Evolutionary conservation across 1,284 basidiomycete genomes (phyloP), one percentile per base, ranked within the genome.

Genomic region (Rhodotorula sp.): DNA sequence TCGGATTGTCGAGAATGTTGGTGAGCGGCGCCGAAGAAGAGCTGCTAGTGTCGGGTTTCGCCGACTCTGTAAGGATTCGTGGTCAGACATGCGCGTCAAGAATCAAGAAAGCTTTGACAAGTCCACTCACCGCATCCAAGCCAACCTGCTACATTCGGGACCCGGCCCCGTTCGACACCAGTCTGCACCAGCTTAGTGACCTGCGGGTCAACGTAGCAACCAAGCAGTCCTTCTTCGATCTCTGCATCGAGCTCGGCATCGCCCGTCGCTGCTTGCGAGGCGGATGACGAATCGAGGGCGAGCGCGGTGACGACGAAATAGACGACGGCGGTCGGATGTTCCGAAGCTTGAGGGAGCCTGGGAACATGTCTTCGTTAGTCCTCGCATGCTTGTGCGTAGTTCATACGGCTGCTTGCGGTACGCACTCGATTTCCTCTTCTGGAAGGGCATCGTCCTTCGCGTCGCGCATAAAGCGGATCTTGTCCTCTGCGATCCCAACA

Each of bases 301-400:
- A 97, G 81, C 65, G 89, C 87, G 15, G 91, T 90, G 66, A 98
- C 84, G 68, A 88, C 82, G 80, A 97, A 97, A 80, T 87, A 92
- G 0, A 88, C 86, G 18, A 85, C 77, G 0, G 79, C 83, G 62
- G 79, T 85, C 64, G 77, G 81, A 22, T 18, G n/a, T 8, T n/a
- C 29, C 1, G 59, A 58, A 1, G 59, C 57, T 4, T 62, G 62
- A 0, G 69, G 71, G 1, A 72, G 63, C 26, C 69, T 72, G 45
- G 26, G 46, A 33, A 45, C 48, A 2, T 37, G 48, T 26, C 42
- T 42, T 12, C 51, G 29, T 42, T 5, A 24, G 54, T 24, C 15
- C n/a, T 18, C 17, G n/a, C n/a, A 18, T 8, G 45, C 12, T 45
- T 54, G 57, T 1, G 22, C 17, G 3, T 2, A 24, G 20, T 15